Evolutionary conservation across 352 stramenopile genomes (phyloP).

Genomic region (Albugo candida): DNA sequence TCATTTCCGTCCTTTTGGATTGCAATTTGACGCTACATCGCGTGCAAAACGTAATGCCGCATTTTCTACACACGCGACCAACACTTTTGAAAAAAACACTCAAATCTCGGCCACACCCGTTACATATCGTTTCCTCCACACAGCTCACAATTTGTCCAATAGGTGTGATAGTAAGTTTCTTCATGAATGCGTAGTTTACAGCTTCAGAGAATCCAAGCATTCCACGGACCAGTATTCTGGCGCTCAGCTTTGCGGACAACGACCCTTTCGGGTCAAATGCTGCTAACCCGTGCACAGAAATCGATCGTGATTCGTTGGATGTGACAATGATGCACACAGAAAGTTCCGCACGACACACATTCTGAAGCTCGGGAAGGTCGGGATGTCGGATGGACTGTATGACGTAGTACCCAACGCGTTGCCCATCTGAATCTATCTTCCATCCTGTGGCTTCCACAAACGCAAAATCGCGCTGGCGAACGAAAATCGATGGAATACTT

Average conservation of each 20-base stretch:
- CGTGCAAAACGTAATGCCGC: too few relatives aligned
- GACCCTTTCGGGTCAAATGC: constrained; percentile 4
- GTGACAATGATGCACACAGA: constrained; percentile 32
- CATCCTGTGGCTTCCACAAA: constrained; percentile 23
- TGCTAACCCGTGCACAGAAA: constrained; percentile 21
- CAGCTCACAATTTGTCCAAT: too few relatives aligned
- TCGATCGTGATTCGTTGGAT: constrained; percentile 10
- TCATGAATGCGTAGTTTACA: constrained; percentile 18
- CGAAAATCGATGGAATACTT: constrained; percentile 4
- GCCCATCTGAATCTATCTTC: constrained; percentile 15
- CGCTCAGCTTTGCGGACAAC: constrained; percentile 11
- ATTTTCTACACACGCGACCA: too few relatives aligned
- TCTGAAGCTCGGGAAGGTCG: constrained; percentile 19
- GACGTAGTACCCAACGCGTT: constrained; percentile 22
- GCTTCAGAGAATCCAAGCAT: constrained; percentile 14
- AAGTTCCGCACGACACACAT: constrained; percentile 20
- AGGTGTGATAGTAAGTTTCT: constrained; percentile 5
- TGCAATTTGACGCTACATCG: too few relatives aligned
- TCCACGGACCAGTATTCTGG: constrained; percentile 12
- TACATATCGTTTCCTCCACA: too few relatives aligned
- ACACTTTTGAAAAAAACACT: too few relatives aligned
- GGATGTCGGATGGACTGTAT: constrained; percentile 28
- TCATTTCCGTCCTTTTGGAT: too few relatives aligned
- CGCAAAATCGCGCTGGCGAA: constrained; percentile 29
- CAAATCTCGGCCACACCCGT: too few relatives aligned